Percentiles rank a stretch among this genome's conserved stretches.
Evolutionary conservation across 306 rosid species (phyloP).

Genomic region (Vachellia collinsii): DNA sequence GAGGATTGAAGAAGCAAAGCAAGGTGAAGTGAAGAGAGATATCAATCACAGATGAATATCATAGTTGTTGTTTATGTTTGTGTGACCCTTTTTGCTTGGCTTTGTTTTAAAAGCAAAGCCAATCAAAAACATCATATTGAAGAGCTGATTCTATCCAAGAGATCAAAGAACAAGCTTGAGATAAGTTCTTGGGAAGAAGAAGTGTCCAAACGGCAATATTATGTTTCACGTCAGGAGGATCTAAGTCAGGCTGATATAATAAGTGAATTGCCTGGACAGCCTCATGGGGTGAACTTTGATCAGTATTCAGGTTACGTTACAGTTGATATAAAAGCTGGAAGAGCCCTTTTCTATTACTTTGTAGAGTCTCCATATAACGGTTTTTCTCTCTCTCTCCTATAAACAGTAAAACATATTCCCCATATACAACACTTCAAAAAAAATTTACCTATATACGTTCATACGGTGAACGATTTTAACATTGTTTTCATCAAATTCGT

Average conservation of each 20-base stretch:
- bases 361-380: conserved; percentile 57
- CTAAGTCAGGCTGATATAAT: conserved; percentile 50
- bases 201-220: conserved; percentile 21
- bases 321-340: conserved; percentile 48
- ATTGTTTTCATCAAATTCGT: too few relatives aligned
- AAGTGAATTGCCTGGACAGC: conserved; percentile 60
- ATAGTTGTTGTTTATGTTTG: conserved; percentile 27
- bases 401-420: too few relatives aligned
- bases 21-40: neutral
- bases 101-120: conserved; percentile 33
- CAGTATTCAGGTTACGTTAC: conserved; percentile 68
- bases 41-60: conserved; percentile 32
- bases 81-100: conserved; percentile 32
- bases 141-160: conserved; percentile 45
- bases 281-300: conserved; percentile 55
- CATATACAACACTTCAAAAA: too few relatives aligned
- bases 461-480: too few relatives aligned
- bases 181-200: conserved; percentile 33
- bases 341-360: conserved; percentile 63
- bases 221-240: conserved; percentile 41
- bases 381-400: too few relatives aligned
- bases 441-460: too few relatives aligned
- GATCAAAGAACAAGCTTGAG: conserved; percentile 14
- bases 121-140: conserved; percentile 47
- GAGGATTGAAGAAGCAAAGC: conserved; percentile 5